Base-by-base conservation (phyloP, 768 basidiomycete species). In the Rhodocollybia butyracea region DNA sequence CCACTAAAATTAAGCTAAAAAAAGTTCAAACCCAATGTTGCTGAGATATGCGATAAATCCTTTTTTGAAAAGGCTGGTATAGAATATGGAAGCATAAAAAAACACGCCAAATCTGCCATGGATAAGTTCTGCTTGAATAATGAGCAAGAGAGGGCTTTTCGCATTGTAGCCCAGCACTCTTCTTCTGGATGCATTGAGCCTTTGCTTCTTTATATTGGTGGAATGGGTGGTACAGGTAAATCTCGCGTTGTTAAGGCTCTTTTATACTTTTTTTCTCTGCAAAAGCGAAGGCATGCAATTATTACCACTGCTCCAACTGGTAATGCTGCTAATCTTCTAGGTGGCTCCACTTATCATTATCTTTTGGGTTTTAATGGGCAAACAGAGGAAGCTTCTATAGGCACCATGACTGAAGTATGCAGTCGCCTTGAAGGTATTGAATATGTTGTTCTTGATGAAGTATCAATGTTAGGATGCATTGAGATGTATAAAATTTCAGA, bases 371-470 rank as follows among this genome's bases (percentile, higher is more conserved):
- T 65, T 0, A 59, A 55, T 47, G 42, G 51, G 5, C 42, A 41
- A 7, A 21, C 2, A 26, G 24, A 38, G 19, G 22, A 30, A 27
- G 27, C 19, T 6, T 27, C 4, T 1, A 36, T 15, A 29, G 34
- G 24, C 13, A 38, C 21, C 19, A 1, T 60, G 8, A 30, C 21
- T 21, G 15, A 55, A 42, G 30, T 57, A 11, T 43, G 43, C 10
- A 30, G 29, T 31, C 24, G 47, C 21, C 21, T 56, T 8, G 12
- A 59, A 11, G 46, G 57, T 29, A 59, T 68, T n/a, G 58, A 68
- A 7, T 66, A 66, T 57, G 40, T 71, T n/a, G 74, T 76, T 29
- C 51, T 75, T 8, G 72, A 77, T 65, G 74, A 77, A 53, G 63
- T 76, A 0, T 77, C 74, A 0, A 78, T 78, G 77, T 36, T 76